Percentiles rank a stretch among this genome's conserved stretches.
Conservation (phyloP, 305 asterid genomes). For the Fraxinus dipetala region DNA sequence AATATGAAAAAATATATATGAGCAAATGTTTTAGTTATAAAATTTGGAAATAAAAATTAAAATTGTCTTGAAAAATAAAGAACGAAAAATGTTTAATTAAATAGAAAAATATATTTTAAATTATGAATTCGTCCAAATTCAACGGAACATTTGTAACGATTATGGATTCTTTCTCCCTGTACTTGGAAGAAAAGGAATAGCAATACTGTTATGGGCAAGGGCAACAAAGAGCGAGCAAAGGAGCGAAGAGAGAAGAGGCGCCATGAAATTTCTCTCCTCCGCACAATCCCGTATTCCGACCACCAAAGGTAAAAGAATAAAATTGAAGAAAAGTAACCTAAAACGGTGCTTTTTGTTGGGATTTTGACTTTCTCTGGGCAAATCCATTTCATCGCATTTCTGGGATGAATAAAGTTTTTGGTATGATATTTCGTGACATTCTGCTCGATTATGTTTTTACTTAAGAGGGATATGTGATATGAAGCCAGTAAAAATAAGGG, state of each 20-base stretch:
- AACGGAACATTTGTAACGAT: neutral
- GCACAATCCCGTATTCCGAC: constrained; percentile 74
- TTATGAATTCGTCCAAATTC: neutral
- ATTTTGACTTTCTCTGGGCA: neutral
- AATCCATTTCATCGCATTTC: neutral
- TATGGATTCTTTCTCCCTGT: neutral
- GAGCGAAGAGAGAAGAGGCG: constrained; percentile 82
- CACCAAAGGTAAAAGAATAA: constrained; percentile 48
- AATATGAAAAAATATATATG: too few relatives aligned
- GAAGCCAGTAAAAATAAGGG: neutral
- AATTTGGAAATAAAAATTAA: too few relatives aligned
- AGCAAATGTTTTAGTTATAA: too few relatives aligned
- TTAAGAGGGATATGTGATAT: neutral
- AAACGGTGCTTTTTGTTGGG: neutral
- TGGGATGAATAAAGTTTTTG: neutral
- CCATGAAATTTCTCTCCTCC: constrained; percentile 73
- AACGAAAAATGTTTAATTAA: neutral
- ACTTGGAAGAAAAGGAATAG: neutral
- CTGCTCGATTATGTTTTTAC: neutral
- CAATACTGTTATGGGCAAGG: constrained; percentile 29
- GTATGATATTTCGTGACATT: neutral
- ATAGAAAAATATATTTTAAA: too few relatives aligned
- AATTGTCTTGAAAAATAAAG: neutral
- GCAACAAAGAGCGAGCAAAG: constrained; percentile 59
- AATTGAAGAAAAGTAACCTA: neutral